Conservation (phyloP, 805 yeast genomes). For the Soucietia sequanensis region DNA sequence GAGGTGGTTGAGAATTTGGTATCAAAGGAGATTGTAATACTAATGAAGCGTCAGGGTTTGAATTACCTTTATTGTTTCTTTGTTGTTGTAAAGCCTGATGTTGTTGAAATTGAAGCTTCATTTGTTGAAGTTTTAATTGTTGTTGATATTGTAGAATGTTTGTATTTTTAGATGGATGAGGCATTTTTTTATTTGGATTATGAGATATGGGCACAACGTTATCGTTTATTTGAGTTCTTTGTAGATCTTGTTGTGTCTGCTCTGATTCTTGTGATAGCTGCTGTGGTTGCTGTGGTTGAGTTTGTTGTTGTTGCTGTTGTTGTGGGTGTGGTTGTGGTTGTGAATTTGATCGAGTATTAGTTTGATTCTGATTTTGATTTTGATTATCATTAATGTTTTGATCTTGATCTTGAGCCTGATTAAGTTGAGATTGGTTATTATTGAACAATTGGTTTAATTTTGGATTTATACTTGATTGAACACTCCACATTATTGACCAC, state of each 20-base stretch:
- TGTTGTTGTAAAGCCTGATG: constrained; percentile 14
- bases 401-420: background rate
- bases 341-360: no score
- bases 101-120: constrained; percentile 21
- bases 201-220: constrained; percentile 3
- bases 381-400: background rate
- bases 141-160: constrained; percentile 19
- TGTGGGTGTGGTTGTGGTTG: constrained; percentile 7
- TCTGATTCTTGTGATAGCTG: constrained; percentile 6
- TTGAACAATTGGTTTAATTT: constrained; percentile 21
- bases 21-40: constrained; percentile 4
- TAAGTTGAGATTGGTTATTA: constrained; percentile 1
- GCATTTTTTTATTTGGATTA: constrained; percentile 3
- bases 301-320: constrained; percentile 8
- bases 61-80: constrained; percentile 1
- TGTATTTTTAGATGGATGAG: constrained; percentile 5
- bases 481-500: constrained; percentile 53
- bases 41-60: background rate
- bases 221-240: background rate
- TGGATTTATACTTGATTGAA: constrained; percentile 45
- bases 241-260: constrained; percentile 1
- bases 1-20: constrained; percentile 2
- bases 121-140: constrained; percentile 22
- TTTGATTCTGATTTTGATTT: constrained; percentile 1
- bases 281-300: constrained; percentile 5